Evolutionary conservation across 2,329 filamentous ascomycete genomes (phyloP).

Genomic region (Aspergillus vadensis): DNA sequence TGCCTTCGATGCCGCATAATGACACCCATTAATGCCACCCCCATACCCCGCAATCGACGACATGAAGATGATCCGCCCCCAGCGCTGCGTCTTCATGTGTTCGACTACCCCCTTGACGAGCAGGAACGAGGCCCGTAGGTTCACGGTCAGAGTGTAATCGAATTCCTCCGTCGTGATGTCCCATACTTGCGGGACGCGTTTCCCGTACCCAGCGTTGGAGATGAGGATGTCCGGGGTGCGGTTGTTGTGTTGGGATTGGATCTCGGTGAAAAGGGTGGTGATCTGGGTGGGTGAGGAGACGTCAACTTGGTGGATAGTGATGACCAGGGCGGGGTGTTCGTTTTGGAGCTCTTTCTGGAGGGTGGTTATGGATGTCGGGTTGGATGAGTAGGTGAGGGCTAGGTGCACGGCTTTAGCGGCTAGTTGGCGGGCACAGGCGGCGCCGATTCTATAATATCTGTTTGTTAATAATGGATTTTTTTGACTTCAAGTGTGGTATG

Average conservation of each 20-base stretch:
- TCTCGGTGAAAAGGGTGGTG: conserved; percentile 56
- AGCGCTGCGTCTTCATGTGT: conserved; percentile 60
- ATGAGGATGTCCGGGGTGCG: conserved; percentile 64
- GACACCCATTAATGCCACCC: conserved; percentile 65
- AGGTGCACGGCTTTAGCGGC: conserved; percentile 55
- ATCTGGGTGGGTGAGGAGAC: conserved; percentile 58
- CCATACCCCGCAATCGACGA: conserved; percentile 65
- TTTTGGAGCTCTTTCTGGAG: conserved; percentile 48
- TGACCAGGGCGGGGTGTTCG: conserved; percentile 37
- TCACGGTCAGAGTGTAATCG: conserved; percentile 64
- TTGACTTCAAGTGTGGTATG: no score
- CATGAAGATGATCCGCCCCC: conserved; percentile 67
- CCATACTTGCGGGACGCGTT: conserved; percentile 57
- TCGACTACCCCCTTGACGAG: conserved; percentile 62
- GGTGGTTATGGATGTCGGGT: conserved; percentile 48
- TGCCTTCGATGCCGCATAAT: conserved; percentile 62
- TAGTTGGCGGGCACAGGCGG: conserved; percentile 60
- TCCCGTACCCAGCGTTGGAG: conserved; percentile 67
- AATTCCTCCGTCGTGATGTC: conserved; percentile 67
- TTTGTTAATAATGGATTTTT: no score
- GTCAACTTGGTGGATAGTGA: conserved; percentile 62
- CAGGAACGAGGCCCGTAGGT: conserved; percentile 64
- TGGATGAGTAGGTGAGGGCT: conserved; percentile 61
- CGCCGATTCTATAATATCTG: conserved; percentile 55
- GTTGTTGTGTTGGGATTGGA: conserved; percentile 53